Base-by-base conservation (phyloP, 345 rosid species). In the Rhizophora mangle region DNA sequence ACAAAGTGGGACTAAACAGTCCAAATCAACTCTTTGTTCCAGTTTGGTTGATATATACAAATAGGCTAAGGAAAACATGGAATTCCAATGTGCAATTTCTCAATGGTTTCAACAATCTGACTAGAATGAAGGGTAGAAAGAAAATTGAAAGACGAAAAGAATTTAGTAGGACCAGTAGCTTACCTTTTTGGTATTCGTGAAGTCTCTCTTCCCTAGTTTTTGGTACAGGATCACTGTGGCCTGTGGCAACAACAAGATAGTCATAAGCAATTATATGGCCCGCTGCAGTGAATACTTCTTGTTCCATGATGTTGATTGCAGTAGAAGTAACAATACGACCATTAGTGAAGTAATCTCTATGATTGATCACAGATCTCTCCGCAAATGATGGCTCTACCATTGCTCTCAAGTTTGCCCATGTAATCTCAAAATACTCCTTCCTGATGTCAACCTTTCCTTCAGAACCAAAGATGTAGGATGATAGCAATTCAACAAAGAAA, bases 361-460 rank as follows among this genome's bases (percentile, higher is more conserved):
- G 97, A 81, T 89, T 78, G 51, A 94, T 80, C 34, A 94, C 81
- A 3, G 90, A 69, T 85, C 89, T 86, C 62, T 88, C 81, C 0
- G 83, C 97, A 81, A 89, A 85, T 0, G 89, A 68, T 19, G 97
- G 97, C 79, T 94, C 97, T 59, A 94, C 97, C 93, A 81, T 85
- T 19, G 86, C 73, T 82, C 97, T 91, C 82, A 94, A 76, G 68
- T 66, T 76, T 63, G 95, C 93, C 98, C 96, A 89, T 56, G 90
- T 76, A 8, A 94, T 87, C 89, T 94, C 98, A 70, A 85, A 85
- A 55, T 89, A 94, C 82, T 94, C 98, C 79, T 94, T 94, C 90
- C 98, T 91, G 90, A 5, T 36, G 13, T 59, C 29, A 75, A 46
- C 24, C 46, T 39, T 32, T 27, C 31, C 65, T 6, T 58, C 32